Percentiles rank a stretch among this genome's conserved stretches.
These are phyloP conservation scores for Apiospora phragmitis DNA, from an alignment of 2,329 filamentous ascomycete genomes.

Conservation along the genomic window DNA sequence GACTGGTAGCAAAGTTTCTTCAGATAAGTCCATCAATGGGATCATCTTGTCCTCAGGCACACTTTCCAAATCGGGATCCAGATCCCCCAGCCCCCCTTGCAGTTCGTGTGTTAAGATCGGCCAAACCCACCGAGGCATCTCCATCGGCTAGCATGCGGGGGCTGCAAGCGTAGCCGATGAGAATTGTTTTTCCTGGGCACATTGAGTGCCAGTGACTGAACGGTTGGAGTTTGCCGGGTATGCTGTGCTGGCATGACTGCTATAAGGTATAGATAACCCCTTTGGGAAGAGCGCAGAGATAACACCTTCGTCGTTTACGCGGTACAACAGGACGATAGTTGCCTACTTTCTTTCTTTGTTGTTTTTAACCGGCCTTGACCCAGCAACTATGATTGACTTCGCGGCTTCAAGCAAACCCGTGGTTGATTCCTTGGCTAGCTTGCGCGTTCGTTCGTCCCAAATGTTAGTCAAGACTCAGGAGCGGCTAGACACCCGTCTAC, in stretches of 20 bases:
- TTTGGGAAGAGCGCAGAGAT: too few species aligned
- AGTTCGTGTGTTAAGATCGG: neutral
- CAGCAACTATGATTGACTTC: neutral
- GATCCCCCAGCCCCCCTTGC: neutral
- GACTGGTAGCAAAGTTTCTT: neutral
- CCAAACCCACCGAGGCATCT: neutral
- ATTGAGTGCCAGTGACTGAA: neutral
- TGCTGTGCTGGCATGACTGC: neutral
- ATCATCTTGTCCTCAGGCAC: neutral
- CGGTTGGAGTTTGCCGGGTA: neutral
- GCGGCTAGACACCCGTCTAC: neutral
- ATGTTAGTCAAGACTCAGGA: neutral
- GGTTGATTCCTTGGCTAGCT: neutral
- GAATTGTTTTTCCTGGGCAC: neutral
- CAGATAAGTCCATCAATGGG: neutral
- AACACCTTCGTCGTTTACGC: neutral
- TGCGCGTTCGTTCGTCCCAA: constrained; percentile 2
- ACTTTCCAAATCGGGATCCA: neutral
- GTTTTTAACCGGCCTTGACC: neutral
- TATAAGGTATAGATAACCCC: too few species aligned
- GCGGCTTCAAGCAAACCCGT: neutral
- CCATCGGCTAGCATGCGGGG: neutral
- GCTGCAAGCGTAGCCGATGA: neutral
- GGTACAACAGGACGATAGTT: neutral
- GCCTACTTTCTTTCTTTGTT: neutral